Percentiles rank a stretch among this genome's conserved stretches.
Conservation (phyloP, 305 asterid genomes). For the Fraxinus baroniana region DNA sequence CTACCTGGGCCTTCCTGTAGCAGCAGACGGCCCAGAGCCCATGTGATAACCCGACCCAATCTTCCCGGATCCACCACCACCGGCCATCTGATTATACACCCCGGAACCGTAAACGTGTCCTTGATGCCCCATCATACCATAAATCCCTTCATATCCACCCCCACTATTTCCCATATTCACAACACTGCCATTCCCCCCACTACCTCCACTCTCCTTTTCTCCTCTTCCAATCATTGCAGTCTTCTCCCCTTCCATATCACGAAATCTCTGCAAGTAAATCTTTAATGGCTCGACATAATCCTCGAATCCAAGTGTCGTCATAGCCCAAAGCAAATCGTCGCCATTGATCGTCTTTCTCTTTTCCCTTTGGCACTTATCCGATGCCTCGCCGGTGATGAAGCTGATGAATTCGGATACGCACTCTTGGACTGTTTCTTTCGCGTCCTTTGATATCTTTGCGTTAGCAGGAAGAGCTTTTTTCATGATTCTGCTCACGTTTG, state of each 20-base stretch:
- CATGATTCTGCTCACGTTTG: slow-evolving; percentile 85
- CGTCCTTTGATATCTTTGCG: slow-evolving; percentile 84
- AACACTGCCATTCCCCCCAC: slow-evolving; percentile 38
- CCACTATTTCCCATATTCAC: slow-evolving; percentile 39
- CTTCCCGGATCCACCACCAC: background rate
- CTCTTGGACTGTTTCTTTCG: slow-evolving; percentile 83
- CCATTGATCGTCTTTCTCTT: slow-evolving; percentile 87
- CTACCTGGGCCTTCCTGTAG: slow-evolving; percentile 24
- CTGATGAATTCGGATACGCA: slow-evolving; percentile 92
- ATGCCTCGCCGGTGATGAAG: slow-evolving; percentile 86
- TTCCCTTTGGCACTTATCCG: slow-evolving; percentile 84
- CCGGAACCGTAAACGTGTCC: slow-evolving; percentile 54
- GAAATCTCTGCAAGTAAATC: slow-evolving; percentile 71
- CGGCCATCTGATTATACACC: slow-evolving; percentile 24
- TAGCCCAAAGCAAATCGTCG: slow-evolving; percentile 82
- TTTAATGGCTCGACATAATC: slow-evolving; percentile 80
- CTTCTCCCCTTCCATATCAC: slow-evolving; percentile 81
- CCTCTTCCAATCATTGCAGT: slow-evolving; percentile 61
- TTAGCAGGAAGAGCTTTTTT: slow-evolving; percentile 83
- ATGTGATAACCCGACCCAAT: background rate
- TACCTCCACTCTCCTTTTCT: slow-evolving; percentile 26
- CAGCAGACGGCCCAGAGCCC: slow-evolving; percentile 18
- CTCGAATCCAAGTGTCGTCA: slow-evolving; percentile 86
- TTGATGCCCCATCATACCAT: slow-evolving; percentile 51
- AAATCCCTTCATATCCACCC: slow-evolving; percentile 45